These are phyloP conservation scores for Eutypella sp. DNA, from an alignment of 2,329 filamentous ascomycete species.

Conservation along the genomic window DNA sequence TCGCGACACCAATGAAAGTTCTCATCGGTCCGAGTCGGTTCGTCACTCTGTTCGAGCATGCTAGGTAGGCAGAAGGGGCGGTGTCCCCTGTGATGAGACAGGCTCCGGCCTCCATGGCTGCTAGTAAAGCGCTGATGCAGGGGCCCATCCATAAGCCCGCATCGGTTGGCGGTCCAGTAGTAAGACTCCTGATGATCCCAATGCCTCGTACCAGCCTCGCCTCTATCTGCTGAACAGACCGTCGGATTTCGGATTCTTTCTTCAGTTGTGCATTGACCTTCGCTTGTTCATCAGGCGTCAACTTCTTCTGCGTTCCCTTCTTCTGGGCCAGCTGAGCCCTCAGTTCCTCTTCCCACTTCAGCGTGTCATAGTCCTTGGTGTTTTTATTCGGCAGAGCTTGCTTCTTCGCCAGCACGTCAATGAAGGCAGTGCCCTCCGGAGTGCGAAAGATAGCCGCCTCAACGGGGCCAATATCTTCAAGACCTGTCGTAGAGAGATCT, in stretches of 20 bases:
- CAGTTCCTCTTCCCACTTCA: constrained; percentile 96
- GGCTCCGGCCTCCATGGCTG: constrained; percentile 73
- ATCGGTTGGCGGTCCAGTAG: constrained; percentile 83
- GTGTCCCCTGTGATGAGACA: constrained; percentile 75
- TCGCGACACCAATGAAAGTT: constrained; percentile 82
- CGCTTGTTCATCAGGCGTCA: constrained; percentile 79
- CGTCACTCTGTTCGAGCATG: constrained; percentile 71
- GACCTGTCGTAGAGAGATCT: constrained; percentile 67
- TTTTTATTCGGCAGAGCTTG: constrained; percentile 75
- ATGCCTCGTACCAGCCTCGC: constrained; percentile 74
- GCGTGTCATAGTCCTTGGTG: constrained; percentile 87
- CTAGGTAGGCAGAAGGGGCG: constrained; percentile 72
- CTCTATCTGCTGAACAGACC: constrained; percentile 64
- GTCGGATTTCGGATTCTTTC: constrained; percentile 77
- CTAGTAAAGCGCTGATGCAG: constrained; percentile 68
- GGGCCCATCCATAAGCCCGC: constrained; percentile 82
- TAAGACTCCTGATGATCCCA: constrained; percentile 77
- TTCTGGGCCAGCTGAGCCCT: constrained; percentile 84
- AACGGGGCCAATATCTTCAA: constrained; percentile 71
- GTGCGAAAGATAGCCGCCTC: constrained; percentile 93
- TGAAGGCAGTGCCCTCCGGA: constrained; percentile 78
- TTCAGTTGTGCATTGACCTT: constrained; percentile 88
- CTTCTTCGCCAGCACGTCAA: constrained; percentile 88
- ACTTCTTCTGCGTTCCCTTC: constrained; percentile 85
- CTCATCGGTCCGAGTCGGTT: constrained; percentile 69